Base-by-base conservation (phyloP, 106 monocot species). In the Platanthera guangdongensis region DNA sequence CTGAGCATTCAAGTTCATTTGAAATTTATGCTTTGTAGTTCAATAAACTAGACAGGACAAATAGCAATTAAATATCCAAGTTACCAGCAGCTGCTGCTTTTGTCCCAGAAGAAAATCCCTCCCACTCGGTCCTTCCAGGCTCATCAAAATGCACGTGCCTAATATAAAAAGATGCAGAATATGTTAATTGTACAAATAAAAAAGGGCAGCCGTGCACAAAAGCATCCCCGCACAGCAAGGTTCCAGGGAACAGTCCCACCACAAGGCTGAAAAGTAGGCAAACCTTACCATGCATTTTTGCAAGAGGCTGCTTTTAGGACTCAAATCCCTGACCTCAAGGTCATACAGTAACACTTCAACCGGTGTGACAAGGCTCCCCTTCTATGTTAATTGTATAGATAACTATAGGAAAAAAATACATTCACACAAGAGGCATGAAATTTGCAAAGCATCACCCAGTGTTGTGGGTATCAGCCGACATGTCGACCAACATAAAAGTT, bases 41-140 rank as follows among this genome's bases (percentile, higher is more conserved):
- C 32, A 28, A 67, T 8, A 67, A 67, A 67, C 11, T 28, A 32
- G 8, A 52, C 3, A 52, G 12, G 9, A 52, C 10, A 50, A 73
- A 15, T 0, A 51, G 18, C 22, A 73, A 47, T 62, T 11, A 59
- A 14, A 18, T 52, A 21, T 32, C 47, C 4, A 15, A 74, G 19
- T 39, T 89, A 97, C 97, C 97, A 54, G 97, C 97, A 54, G 94
- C 97, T 59, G 97, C 97, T 64, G 97, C 97, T 80, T 78, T 97
- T 62, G 94, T 97, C 46, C 97, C 97, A 47, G 97, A 72, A 48
- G 77, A 87, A 77, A 97, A 97, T 18, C 93, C 97, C 82, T 97
- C 97, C 97, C 97, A 97, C 75, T 97, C 94, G 63, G 80, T 64
- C 62, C 89, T 89, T 88, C 97, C 97, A 65, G 97, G 97, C 47